Evolutionary conservation across 2,329 filamentous ascomycete species (phyloP).

Genomic region (Fusarium heterosporum): DNA sequence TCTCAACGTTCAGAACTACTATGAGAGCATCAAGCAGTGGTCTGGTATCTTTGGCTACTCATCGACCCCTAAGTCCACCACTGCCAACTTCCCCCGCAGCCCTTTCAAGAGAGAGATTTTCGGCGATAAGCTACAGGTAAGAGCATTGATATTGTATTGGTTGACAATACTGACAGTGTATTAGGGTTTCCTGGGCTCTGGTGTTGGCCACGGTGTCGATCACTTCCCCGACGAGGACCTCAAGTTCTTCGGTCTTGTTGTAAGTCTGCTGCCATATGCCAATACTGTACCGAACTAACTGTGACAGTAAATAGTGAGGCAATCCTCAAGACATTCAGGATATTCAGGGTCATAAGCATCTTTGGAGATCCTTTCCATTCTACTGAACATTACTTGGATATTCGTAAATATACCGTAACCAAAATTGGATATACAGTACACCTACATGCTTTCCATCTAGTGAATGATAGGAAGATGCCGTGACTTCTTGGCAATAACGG

Average conservation of each 20-base stretch:
- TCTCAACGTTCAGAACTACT: conserved; percentile 22
- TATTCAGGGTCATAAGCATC: background rate
- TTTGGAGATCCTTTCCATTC: background rate
- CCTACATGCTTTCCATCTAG: background rate
- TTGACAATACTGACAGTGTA: background rate
- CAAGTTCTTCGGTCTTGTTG: conserved; percentile 20
- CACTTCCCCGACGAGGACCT: conserved; percentile 23
- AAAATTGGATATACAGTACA: background rate
- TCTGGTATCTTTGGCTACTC: conserved; percentile 21
- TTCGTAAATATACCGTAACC: background rate
- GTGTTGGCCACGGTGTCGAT: background rate
- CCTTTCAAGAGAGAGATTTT: conserved; percentile 19
- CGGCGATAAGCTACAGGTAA: conserved; percentile 19
- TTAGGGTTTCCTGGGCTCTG: conserved; percentile 12
- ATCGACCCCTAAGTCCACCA: conserved; percentile 6
- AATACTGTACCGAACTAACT: background rate
- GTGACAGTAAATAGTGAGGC: background rate
- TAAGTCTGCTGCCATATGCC: background rate
- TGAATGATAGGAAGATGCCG: background rate
- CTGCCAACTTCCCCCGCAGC: conserved; percentile 16
- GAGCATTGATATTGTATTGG: rapidly evolving
- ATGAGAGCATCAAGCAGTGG: conserved; percentile 26
- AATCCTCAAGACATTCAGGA: background rate
- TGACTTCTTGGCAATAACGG: background rate
- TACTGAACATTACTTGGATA: background rate